Base-by-base conservation (phyloP, 2,329 filamentous ascomycete genomes). In the Thielaviopsis populi region DNA sequence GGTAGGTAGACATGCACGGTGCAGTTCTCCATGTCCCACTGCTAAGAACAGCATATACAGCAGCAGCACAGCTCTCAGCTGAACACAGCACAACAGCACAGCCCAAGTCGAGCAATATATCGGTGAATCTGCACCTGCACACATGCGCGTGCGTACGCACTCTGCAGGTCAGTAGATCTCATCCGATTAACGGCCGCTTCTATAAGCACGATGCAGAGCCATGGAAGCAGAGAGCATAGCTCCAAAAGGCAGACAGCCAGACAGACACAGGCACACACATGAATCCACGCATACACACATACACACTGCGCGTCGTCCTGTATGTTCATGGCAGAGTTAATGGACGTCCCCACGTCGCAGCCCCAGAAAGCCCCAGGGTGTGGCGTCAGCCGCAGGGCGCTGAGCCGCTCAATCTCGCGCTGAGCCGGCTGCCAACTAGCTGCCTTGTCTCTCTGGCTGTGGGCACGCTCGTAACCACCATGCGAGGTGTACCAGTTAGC, bases 401-500 rank as follows among this genome's bases (percentile, higher is more conserved):
- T 30, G 11, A 27, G 50, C 15, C 33, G 6, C 17, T 33, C 24
- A 24, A 15, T 56, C 13, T 17, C 13, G 17, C 5, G 15, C 24
- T 33, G 27, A 15, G 24, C 40, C 41, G 22, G 17, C 24, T 40
- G 43, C 24, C 59, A 61, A 24, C 8, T 61, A 13, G 7, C 43
- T 19, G 59, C 1, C 48, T 15, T 61, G 30, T 53, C 11, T 50
- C 46, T 50, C 19, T 24, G 22, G 11, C 19, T 50, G 19, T 24
- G 19, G 5, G 24, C 24, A 13, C 24, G 46, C 46, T 50, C 46
- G 46, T 50, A 50, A 50, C 46, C 19, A 50, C 10, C 43, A 37
- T 22, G 33, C 33, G 43, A 40, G 59, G 59, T 33, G 59, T 61
- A 27, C 48, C 42, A 61, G 43, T 53, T 61, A 61, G 59, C 59